A percentile compares a stretch with the other conserved stretches of the same genome.
phyloP scores from a whole-genome alignment of 768 basidiomycete species.

The Termitomyces sp. region DNA sequence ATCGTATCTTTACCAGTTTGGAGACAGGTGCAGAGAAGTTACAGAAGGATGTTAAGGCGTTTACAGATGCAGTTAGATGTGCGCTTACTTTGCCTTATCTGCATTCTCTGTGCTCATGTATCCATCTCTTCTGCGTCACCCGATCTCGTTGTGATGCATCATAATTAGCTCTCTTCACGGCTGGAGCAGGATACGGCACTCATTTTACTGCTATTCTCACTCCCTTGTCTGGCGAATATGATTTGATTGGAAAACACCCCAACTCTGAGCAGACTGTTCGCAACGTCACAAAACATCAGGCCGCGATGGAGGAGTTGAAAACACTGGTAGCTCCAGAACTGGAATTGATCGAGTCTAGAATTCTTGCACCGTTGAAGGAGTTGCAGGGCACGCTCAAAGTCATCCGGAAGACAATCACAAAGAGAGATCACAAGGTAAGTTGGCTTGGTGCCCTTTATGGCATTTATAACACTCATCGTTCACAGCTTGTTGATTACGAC shows the following conservation, averaged over 20 bases:
- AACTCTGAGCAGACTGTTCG: constrained; percentile 73
- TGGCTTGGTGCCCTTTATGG: not conserved
- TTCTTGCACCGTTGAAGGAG: constrained; percentile 87
- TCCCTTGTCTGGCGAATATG: constrained; percentile 74
- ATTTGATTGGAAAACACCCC: constrained; percentile 76
- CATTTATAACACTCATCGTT: not conserved
- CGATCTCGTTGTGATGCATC: not conserved
- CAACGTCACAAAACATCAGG: constrained; percentile 72
- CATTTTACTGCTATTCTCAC: constrained; percentile 66
- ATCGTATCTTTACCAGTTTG: constrained; percentile 71
- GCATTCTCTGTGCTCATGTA: constrained; percentile 1
- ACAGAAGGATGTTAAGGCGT: constrained; percentile 87
- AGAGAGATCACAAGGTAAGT: constrained; percentile 91
- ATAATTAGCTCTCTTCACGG: constrained; percentile 58
- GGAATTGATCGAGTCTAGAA: constrained; percentile 87
- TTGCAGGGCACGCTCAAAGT: constrained; percentile 81
- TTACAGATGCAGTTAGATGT: constrained; percentile 81
- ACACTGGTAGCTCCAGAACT: constrained; percentile 83
- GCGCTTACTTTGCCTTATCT: constrained; percentile 25
- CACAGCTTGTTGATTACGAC: constrained; percentile 87
- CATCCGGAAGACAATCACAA: constrained; percentile 92
- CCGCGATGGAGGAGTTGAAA: constrained; percentile 79
- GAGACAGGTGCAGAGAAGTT: constrained; percentile 87
- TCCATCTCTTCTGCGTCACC: constrained; percentile 1
- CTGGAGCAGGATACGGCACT: constrained; percentile 59